Conservation (phyloP, 768 basidiomycete genomes). For the Mycena sanguinolenta region DNA sequence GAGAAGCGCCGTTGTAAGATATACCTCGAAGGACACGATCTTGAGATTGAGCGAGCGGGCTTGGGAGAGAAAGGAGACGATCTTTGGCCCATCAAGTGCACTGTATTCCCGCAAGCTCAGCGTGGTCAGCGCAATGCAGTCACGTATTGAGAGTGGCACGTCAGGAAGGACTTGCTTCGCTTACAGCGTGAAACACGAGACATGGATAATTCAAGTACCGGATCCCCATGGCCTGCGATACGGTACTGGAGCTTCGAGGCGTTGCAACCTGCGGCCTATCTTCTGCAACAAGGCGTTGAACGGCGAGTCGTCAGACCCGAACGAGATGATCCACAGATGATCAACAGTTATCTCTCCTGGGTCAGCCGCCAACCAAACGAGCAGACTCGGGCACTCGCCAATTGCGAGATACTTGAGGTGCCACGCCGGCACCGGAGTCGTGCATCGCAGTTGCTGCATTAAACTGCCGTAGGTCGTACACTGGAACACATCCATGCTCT, state of each 20-base stretch:
- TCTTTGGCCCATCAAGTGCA: neutral
- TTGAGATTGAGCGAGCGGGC: neutral
- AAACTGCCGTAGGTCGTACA: neutral
- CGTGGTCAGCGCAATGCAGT: conserved; percentile 4
- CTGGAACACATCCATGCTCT: conserved; percentile 26
- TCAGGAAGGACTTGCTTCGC: neutral
- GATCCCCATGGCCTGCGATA: neutral
- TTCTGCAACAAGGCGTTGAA: conserved; percentile 23
- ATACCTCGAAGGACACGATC: conserved; percentile 19
- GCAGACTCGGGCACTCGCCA: conserved; percentile 23
- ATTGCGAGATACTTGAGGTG: conserved; percentile 23
- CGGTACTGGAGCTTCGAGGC: conserved; percentile 19
- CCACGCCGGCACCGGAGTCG: conserved; percentile 12
- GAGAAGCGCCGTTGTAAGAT: conserved; percentile 7
- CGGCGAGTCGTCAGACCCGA: conserved; percentile 10
- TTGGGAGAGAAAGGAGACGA: conserved; percentile 18
- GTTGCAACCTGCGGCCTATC: conserved; percentile 9
- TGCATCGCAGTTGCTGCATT: neutral
- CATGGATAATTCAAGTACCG: neutral
- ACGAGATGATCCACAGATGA: conserved; percentile 21
- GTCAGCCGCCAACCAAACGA: conserved; percentile 22
- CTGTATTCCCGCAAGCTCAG: conserved; percentile 28
- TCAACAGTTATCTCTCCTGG: conserved; percentile 9
- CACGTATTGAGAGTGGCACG: conserved; percentile 11
- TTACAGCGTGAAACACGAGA: neutral